Evolutionary conservation across 495 filamentous ascomycete genomes (phyloP), one percentile per base, ranked within the genome.

Genomic region (Aspergillus kassunensis): DNA sequence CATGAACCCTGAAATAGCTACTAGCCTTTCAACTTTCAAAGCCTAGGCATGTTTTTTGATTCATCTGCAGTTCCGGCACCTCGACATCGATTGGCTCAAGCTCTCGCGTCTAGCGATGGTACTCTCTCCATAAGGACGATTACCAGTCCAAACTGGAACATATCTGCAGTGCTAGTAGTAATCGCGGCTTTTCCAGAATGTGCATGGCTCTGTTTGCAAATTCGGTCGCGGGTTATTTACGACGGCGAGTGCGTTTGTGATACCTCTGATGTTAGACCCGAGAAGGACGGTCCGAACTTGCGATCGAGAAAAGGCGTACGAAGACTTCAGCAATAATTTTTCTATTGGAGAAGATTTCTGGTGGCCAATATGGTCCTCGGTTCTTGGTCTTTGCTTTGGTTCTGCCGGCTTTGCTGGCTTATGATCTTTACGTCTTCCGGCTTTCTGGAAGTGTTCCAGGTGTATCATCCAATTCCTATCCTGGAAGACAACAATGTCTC

Each of bases 381-480:
- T 20, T 29, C 42, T 27, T 34, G 21, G 27, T 16, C 29, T 19
- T 9, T 40, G 21, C 6, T 56, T 23, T 52, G 57, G 41, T 42
- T 54, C 12, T 23, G 37, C 1, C 24, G 34, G 23, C 7, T 34
- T 9, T 23, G 37, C 1, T 29, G 34, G 23, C 7, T 34, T 9
- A 40, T 59, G 12, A 10, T 40, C 10, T 34, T 53, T 7, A 53
- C 47, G 9, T 52, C 61, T n/a, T 57, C 56, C 7, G 52, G 42
- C 5, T 34, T 55, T 6, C 65, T 85, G 19, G 73, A 83, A 50
- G 80, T 80, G 54, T 89, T 89, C 49, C 79, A 90, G 64, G 83
- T 90, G 5, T 80, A 84, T 40, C 79, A 83, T 51, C 87, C 87
- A 0, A 78, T 89, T 16, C 60, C 64, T 16, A 50, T 54, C n/a